A percentile compares a stretch with the other conserved stretches of the same genome.
Evolutionary conservation across 2,329 filamentous ascomycete species (phyloP).

Genomic region (Gliomastix tumulicola): DNA sequence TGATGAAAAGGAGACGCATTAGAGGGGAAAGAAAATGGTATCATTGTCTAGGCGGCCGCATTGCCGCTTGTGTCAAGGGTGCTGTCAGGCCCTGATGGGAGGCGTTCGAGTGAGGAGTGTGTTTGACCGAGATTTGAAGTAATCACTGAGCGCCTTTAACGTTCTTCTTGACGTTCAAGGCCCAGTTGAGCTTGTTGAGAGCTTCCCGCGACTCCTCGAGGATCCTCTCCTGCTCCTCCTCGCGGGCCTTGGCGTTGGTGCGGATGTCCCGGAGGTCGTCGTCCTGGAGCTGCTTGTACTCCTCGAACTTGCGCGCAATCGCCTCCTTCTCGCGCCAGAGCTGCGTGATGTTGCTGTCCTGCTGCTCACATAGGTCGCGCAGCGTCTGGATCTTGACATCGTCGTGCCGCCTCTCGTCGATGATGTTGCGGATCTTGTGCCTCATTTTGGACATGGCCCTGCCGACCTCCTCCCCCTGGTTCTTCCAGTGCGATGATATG

Average conservation of each 20-base stretch:
- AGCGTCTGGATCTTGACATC: slow-evolving; percentile 58
- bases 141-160: slow-evolving; percentile 46
- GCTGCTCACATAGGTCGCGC: slow-evolving; percentile 65
- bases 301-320: slow-evolving; percentile 52
- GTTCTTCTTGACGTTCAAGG: slow-evolving; percentile 59
- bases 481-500: slow-evolving; percentile 59
- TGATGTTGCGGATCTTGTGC: slow-evolving; percentile 45
- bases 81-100: too few relatives aligned
- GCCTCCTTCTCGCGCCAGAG: slow-evolving; percentile 54
- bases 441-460: slow-evolving; percentile 40
- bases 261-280: slow-evolving; percentile 54
- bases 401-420: slow-evolving; percentile 49
- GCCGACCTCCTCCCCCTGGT: slow-evolving; percentile 57
- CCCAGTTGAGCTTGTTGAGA: slow-evolving; percentile 67
- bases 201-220: slow-evolving; percentile 52
- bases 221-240: slow-evolving; percentile 52
- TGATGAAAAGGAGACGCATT: too few relatives aligned
- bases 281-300: slow-evolving; percentile 59
- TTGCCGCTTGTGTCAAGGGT: too few relatives aligned
- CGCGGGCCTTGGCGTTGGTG: slow-evolving; percentile 45
- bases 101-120: too few relatives aligned
- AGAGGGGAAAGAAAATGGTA: too few relatives aligned
- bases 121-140: too few relatives aligned
- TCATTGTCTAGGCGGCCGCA: too few relatives aligned
- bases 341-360: slow-evolving; percentile 60